A percentile compares a stretch with the other conserved stretches of the same genome.
Conservation (phyloP, 1,284 basidiomycete species). For the Puccinia hordei region DNA sequence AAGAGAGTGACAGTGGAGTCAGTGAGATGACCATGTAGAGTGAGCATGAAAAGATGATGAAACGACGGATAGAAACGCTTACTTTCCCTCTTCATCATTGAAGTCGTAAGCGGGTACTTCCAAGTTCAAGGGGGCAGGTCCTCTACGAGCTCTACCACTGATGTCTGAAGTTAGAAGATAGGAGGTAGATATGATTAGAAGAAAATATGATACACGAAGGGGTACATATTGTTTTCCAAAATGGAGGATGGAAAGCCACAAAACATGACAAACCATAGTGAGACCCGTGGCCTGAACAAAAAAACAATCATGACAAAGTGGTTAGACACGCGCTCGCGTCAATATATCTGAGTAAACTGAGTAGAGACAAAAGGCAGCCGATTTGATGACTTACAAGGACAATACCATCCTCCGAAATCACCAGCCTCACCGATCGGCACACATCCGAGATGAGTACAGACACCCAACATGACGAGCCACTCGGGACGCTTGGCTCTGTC, state of each 20-base stretch:
- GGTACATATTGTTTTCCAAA: neutral
- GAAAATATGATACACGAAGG: too few species aligned
- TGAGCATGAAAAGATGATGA: neutral
- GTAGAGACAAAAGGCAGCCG: neutral
- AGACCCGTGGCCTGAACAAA: conserved; percentile 97
- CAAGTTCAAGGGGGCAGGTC: conserved; percentile 81
- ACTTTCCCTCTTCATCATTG: conserved; percentile 59
- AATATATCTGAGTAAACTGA: neutral
- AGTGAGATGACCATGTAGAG: neutral
- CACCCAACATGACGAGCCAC: conserved; percentile 96
- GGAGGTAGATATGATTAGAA: conserved; percentile 37
- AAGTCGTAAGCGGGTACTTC: conserved; percentile 67
- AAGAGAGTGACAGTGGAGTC: neutral
- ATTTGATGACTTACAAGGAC: conserved; percentile 35
- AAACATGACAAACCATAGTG: conserved; percentile 63
- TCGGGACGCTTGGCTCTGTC: conserved; percentile 89
- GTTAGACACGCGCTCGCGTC: conserved; percentile 62
- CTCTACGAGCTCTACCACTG: conserved; percentile 83
- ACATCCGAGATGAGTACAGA: conserved; percentile 98
- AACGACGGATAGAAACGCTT: conserved; percentile 3
- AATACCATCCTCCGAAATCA: conserved; percentile 90
- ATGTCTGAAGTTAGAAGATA: conserved; percentile 63
- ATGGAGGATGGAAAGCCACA: neutral
- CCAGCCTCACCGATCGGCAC: conserved; percentile 92
- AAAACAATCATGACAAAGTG: conserved; percentile 66